Conservation (phyloP, 345 rosid genomes). For the Pugionium cornutum region DNA sequence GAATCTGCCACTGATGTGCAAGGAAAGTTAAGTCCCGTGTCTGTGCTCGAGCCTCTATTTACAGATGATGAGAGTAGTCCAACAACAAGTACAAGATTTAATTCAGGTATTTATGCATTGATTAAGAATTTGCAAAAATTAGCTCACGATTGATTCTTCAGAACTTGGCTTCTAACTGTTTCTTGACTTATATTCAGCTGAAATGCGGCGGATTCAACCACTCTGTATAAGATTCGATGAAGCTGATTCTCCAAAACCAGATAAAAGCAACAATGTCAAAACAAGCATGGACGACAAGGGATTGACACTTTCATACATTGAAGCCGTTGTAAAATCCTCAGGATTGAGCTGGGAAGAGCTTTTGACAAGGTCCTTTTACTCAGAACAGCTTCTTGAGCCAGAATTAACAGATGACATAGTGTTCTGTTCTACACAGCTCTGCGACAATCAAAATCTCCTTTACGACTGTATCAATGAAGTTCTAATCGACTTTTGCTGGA, state of each 20-base stretch:
- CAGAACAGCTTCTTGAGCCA: slow-evolving; percentile 61
- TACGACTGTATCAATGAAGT: slow-evolving; percentile 74
- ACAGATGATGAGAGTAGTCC: slow-evolving; percentile 73
- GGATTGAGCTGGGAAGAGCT: slow-evolving; percentile 71
- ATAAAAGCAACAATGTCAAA: slow-evolving; percentile 39
- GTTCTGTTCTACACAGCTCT: slow-evolving; percentile 55
- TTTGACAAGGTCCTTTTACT: slow-evolving; percentile 53
- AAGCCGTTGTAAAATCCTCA: slow-evolving; percentile 57
- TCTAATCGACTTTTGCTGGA: slow-evolving; percentile 53
- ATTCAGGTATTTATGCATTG: slow-evolving; percentile 53
- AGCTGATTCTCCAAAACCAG: slow-evolving; percentile 64
- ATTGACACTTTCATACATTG: slow-evolving; percentile 49
- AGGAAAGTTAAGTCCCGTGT: slow-evolving; percentile 81
- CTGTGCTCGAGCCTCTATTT: slow-evolving; percentile 75
- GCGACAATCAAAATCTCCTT: slow-evolving; percentile 56
- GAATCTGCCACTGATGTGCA: slow-evolving; percentile 48
- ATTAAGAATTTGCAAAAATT: slow-evolving; percentile 11
- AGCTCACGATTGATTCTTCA: slow-evolving; percentile 20
- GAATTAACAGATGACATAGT: slow-evolving; percentile 52
- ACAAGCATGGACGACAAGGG: slow-evolving; percentile 50
- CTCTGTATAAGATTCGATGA: slow-evolving; percentile 53
- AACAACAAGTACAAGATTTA: slow-evolving; percentile 50
- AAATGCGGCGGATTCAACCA: slow-evolving; percentile 49
- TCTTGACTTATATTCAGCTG: slow-evolving; percentile 51
- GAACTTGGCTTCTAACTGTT: slow-evolving; percentile 36